Evolutionary conservation across 345 rosid genomes (phyloP).

Genomic region (Salix suchowensis): DNA sequence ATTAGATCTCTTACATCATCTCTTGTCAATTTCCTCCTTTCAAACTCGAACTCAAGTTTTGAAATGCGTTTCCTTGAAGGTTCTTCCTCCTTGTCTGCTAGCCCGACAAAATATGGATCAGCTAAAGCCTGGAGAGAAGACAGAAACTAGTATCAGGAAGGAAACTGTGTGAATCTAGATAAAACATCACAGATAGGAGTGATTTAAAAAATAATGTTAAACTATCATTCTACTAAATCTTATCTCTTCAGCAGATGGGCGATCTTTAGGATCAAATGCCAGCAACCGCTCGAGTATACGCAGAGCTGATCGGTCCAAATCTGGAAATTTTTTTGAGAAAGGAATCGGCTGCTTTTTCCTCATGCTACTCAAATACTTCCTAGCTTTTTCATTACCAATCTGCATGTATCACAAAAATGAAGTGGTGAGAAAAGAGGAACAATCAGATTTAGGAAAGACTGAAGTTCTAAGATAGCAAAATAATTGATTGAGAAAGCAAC

Average conservation of each 20-base stretch:
- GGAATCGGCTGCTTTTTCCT: conserved; percentile 48
- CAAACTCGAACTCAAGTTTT: conserved; percentile 85
- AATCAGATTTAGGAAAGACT: background rate
- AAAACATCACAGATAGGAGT: background rate
- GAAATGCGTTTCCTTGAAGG: conserved; percentile 81
- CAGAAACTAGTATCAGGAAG: conserved; percentile 4
- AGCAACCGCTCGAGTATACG: conserved; percentile 71
- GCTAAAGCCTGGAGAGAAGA: conserved; percentile 62
- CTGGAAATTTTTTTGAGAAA: conserved; percentile 20
- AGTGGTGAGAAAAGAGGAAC: conserved; percentile 1
- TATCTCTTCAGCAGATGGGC: conserved; percentile 93
- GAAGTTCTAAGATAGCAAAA: conserved; percentile 10
- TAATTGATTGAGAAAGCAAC: conserved; percentile 23
- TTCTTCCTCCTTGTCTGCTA: conserved; percentile 66
- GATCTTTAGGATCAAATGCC: conserved; percentile 94
- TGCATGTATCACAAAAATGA: conserved; percentile 38
- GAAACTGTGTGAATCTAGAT: background rate
- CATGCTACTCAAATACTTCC: conserved; percentile 78
- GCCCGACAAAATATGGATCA: conserved; percentile 79
- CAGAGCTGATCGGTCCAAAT: conserved; percentile 51
- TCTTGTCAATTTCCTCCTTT: conserved; percentile 67
- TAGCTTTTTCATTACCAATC: conserved; percentile 95
- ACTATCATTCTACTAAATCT: conserved; percentile 10
- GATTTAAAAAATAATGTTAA: conserved; percentile 2
- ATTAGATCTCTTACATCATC: conserved; percentile 88